phyloP scores from a whole-genome alignment of 2,329 filamentous ascomycete genomes.

The Scedosporium boydii region DNA sequence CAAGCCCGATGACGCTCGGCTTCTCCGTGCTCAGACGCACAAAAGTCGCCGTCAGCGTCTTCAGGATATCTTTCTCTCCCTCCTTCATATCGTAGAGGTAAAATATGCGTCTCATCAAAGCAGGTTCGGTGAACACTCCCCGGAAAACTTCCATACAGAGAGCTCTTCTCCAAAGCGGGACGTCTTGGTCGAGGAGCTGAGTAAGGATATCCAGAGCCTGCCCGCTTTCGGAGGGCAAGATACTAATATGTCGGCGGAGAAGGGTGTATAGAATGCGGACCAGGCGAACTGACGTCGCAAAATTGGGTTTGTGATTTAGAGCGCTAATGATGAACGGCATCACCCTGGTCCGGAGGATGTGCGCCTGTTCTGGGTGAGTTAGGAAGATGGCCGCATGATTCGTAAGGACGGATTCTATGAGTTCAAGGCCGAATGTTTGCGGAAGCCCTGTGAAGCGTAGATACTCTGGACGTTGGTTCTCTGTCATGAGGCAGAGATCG shows the following conservation, averaged over 20 bases:
- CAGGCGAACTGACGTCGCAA: slow-evolving; percentile 73
- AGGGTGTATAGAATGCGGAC: slow-evolving; percentile 77
- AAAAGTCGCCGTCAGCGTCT: slow-evolving; percentile 75
- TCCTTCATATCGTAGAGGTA: slow-evolving; percentile 66
- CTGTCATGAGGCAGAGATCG: slow-evolving; percentile 80
- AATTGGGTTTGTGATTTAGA: slow-evolving; percentile 68
- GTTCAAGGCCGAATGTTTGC: slow-evolving; percentile 76
- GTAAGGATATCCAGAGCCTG: slow-evolving; percentile 74
- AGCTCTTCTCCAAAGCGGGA: slow-evolving; percentile 74
- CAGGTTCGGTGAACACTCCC: slow-evolving; percentile 73
- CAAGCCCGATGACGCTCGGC: slow-evolving; percentile 77
- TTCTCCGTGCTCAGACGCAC: slow-evolving; percentile 91
- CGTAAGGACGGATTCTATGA: slow-evolving; percentile 82
- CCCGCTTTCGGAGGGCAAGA: slow-evolving; percentile 70
- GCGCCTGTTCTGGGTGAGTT: slow-evolving; percentile 67
- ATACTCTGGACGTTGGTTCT: slow-evolving; percentile 75
- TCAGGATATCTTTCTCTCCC: slow-evolving; percentile 65
- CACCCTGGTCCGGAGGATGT: slow-evolving; percentile 66
- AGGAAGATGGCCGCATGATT: slow-evolving; percentile 78
- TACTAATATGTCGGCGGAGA: slow-evolving; percentile 65
- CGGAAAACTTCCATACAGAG: slow-evolving; percentile 88
- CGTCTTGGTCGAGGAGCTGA: slow-evolving; percentile 80
- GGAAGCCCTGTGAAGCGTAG: slow-evolving; percentile 70
- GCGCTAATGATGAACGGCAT: slow-evolving; percentile 76
- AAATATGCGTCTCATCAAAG: slow-evolving; percentile 71